Base-by-base conservation (phyloP, 1,284 basidiomycete genomes). In the Schizopora paradoxa region DNA sequence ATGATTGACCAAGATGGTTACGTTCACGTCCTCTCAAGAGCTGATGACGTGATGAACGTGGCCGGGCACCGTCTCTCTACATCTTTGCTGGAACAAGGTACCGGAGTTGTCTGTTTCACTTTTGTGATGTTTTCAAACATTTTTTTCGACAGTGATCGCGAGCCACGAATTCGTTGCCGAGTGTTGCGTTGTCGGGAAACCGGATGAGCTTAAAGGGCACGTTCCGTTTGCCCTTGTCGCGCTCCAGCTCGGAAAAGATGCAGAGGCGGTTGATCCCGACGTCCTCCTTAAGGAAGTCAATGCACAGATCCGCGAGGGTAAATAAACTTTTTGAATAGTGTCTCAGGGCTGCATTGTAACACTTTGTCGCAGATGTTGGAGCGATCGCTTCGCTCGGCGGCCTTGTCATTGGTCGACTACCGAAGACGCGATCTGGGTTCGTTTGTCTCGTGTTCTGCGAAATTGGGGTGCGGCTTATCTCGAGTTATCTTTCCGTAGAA, bases 1-100 rank as follows among this genome's bases (percentile, higher is more conserved):
- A 40, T 40, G 37, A 40, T 40, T n/a, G 37, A 40, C 19, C 37
- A 40, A 23, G 37, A 40, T 14, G 37, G 37, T 14, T 40, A 40
- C 26, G 37, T 40, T 26, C 37, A 40, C n/a, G 37, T 40, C 4
- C 13, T 40, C 19, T 40, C 37, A 2, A 18, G 37, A 7, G 37
- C 37, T 8, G 37, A 40, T 21, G 37, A 40, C 23, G 37, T 40
- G 4, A 40, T 40, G 37, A 40, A 40, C n/a, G 37, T 40, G 10
- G 37, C 37, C 16, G 37, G 37, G n/a, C 37, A 40, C 19, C 37
- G 37, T 3, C 16, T 40, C 7, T 40, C 37, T 2, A 40, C 37
- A 14, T 40, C 37, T 13, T 14, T 40, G 6, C 37, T 40, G 19
- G 37, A 40, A 23, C 37, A 40, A 40, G 37, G 37, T 40, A 7